Evolutionary conservation across 23 red algal genomes (phyloP), one percentile per base, ranked within the genome.

Genomic region (Porphyridium purpureum): DNA sequence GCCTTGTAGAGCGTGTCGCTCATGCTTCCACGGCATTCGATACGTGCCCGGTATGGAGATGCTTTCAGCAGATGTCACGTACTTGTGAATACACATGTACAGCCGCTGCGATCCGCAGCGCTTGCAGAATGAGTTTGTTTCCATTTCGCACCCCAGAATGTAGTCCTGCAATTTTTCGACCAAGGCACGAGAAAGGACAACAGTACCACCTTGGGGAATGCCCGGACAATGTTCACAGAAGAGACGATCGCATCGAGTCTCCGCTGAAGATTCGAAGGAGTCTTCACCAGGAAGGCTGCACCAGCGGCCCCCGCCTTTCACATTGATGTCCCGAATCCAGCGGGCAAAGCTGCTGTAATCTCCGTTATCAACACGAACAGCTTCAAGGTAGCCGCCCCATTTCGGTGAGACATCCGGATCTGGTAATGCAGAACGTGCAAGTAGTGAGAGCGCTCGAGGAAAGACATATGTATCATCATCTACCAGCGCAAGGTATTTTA

Each of bases 91-190:
- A 36, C 84, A 93, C 69, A 93, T 70, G 72, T 81, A 93, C 2
- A 93, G 66, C 15, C 84, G 84, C 54, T 93, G 84, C 36, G 84
- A 93, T 15, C 84, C 84, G 56, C 84, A 93, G 26, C 61, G 64
- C 33, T 61, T 31, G 51, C 84, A 93, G 33, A 93, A 50, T 1
- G 38, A 25, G 24, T 9, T 26, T 9, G 84, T 93, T 4, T 65
- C 84, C 7, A 49, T 15, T 54, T 93, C 84, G 60, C 84, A 93
- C 44, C 47, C 22, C 58, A 74, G 73, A 11, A 93, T 61, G 24
- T 93, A 66, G 41, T 72, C 66, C 14, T 74, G 65, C 22, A 93
- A 22, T 33, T 49, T 52, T 27, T 80, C 52, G 33, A 93, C 84
- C 26, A 93, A 68, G 1, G 65, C 47, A 11, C 84, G 64, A 4